A percentile compares a stretch with the other conserved stretches of the same genome.
phyloP scores from a whole-genome alignment of 768 basidiomycete genomes.

The Lactifluus volemus region DNA sequence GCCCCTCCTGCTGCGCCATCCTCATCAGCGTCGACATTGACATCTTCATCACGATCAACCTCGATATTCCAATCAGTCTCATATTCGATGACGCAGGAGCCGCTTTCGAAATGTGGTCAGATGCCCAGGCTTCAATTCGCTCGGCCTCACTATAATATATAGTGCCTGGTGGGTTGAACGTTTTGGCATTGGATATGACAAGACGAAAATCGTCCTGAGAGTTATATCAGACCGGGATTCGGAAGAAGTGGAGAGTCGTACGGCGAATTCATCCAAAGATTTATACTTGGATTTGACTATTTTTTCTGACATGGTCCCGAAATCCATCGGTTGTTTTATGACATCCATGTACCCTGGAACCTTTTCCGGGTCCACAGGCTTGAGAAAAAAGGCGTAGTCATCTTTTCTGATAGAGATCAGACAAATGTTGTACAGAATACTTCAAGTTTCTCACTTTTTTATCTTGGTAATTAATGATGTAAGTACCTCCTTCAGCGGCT shows the following conservation, averaged over 20 bases:
- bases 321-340: slow-evolving; percentile 85
- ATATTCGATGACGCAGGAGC: slow-evolving; percentile 70
- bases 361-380: slow-evolving; percentile 51
- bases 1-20: slow-evolving; percentile 20
- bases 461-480: slow-evolving; percentile 58
- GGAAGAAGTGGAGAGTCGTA: slow-evolving; percentile 28
- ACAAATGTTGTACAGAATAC: not conserved
- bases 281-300: slow-evolving; percentile 70
- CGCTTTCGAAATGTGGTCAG: slow-evolving; percentile 67
- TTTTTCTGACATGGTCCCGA: slow-evolving; percentile 78
- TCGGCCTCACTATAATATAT: slow-evolving; percentile 73
- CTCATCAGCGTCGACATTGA: slow-evolving; percentile 37
- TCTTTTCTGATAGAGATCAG: slow-evolving; percentile 48
- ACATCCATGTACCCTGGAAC: slow-evolving; percentile 58
- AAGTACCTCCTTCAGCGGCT: slow-evolving; percentile 72
- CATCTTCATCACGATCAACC: slow-evolving; percentile 40
- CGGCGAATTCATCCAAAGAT: slow-evolving; percentile 71
- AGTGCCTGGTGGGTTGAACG: slow-evolving; percentile 65
- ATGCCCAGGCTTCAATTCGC: slow-evolving; percentile 56
- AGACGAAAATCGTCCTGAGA: slow-evolving; percentile 48
- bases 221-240: not conserved
- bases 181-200: slow-evolving; percentile 65
- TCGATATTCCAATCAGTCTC: slow-evolving; percentile 84
- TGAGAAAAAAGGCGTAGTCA: slow-evolving; percentile 76
- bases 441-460: slow-evolving; percentile 46